Evolutionary conservation across 257 asterid genomes (phyloP).

Genomic region (Plantago elongata): DNA sequence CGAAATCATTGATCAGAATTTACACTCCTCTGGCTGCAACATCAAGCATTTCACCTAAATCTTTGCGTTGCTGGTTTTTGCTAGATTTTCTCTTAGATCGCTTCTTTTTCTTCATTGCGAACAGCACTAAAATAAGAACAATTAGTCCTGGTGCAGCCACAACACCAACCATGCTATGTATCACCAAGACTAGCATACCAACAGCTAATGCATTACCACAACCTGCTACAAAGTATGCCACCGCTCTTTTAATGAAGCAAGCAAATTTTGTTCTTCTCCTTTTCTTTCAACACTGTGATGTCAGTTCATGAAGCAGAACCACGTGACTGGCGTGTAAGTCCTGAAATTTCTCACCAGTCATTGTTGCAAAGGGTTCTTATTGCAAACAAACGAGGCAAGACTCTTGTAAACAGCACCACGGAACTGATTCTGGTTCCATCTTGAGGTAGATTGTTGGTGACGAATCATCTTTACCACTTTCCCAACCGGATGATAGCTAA

Average conservation of each 20-base stretch:
- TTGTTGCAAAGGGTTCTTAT: slow-evolving; percentile 41
- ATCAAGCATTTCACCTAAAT: slow-evolving; percentile 37
- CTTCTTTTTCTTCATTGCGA: slow-evolving; percentile 22
- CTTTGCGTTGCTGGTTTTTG: slow-evolving; percentile 18
- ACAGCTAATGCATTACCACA: slow-evolving; percentile 29
- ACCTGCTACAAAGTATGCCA: slow-evolving; percentile 22
- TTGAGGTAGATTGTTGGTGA: slow-evolving; percentile 18
- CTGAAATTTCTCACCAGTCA: slow-evolving; percentile 34
- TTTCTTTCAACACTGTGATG: slow-evolving; percentile 31
- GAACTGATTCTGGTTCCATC: slow-evolving; percentile 24
- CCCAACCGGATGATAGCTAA: slow-evolving; percentile 25
- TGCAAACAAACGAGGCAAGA: slow-evolving; percentile 40
- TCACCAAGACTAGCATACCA: slow-evolving; percentile 23
- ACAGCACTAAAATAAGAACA: slow-evolving; percentile 18
- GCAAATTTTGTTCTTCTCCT: slow-evolving; percentile 31
- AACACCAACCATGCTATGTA: slow-evolving; percentile 34
- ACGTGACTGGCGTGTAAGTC: slow-evolving; percentile 36
- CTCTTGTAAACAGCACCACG: slow-evolving; percentile 19
- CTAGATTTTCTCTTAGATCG: background rate
- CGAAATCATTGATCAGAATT: slow-evolving; percentile 61
- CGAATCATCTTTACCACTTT: slow-evolving; percentile 23
- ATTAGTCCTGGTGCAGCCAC: slow-evolving; percentile 32
- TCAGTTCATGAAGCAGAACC: slow-evolving; percentile 36
- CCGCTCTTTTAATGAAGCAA: slow-evolving; percentile 26
- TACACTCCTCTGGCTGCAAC: slow-evolving; percentile 64